Conservation (phyloP, 2,329 filamentous ascomycete genomes). For the Diaporthe sp. region DNA sequence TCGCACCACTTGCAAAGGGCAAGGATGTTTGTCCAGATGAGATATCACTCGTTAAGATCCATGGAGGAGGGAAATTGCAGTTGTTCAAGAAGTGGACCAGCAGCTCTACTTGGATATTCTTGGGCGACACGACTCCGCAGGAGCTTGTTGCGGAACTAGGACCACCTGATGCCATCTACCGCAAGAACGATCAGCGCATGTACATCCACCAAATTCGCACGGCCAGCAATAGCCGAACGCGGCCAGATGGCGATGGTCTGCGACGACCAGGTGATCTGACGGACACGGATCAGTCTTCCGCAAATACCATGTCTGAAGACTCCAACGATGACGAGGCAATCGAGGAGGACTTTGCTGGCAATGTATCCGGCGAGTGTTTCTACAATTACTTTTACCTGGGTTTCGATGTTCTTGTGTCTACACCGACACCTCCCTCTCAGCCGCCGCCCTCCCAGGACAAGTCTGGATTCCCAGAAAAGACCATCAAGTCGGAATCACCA, state of each 20-base stretch:
- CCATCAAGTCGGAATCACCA: slow-evolving; percentile 58
- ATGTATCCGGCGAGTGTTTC: slow-evolving; percentile 82
- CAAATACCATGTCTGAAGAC: slow-evolving; percentile 78
- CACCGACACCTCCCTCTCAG: slow-evolving; percentile 75
- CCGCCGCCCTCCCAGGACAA: slow-evolving; percentile 66
- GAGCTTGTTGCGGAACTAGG: slow-evolving; percentile 92
- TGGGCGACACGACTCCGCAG: slow-evolving; percentile 92
- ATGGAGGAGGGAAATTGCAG: slow-evolving; percentile 84
- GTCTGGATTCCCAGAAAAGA: slow-evolving; percentile 47
- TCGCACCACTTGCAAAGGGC: slow-evolving; percentile 76
- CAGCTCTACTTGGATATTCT: slow-evolving; percentile 76
- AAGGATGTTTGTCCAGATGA: slow-evolving; percentile 90
- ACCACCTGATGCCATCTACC: slow-evolving; percentile 93
- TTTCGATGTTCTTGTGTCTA: slow-evolving; percentile 93
- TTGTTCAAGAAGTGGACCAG: slow-evolving; percentile 79
- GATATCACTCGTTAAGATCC: slow-evolving; percentile 82
- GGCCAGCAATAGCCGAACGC: slow-evolving; percentile 63
- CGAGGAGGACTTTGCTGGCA: slow-evolving; percentile 67
- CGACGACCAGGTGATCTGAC: slow-evolving; percentile 69
- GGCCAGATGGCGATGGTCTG: slow-evolving; percentile 60
- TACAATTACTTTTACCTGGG: slow-evolving; percentile 98
- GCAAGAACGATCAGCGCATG: slow-evolving; percentile 90
- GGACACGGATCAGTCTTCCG: slow-evolving; percentile 82
- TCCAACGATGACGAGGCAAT: slow-evolving; percentile 73
- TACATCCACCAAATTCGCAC: slow-evolving; percentile 81